Evolutionary conservation across 2,329 filamentous ascomycete species (phyloP), one percentile per base, ranked within the genome.

Genomic region (Botryosphaeria dothidea): DNA sequence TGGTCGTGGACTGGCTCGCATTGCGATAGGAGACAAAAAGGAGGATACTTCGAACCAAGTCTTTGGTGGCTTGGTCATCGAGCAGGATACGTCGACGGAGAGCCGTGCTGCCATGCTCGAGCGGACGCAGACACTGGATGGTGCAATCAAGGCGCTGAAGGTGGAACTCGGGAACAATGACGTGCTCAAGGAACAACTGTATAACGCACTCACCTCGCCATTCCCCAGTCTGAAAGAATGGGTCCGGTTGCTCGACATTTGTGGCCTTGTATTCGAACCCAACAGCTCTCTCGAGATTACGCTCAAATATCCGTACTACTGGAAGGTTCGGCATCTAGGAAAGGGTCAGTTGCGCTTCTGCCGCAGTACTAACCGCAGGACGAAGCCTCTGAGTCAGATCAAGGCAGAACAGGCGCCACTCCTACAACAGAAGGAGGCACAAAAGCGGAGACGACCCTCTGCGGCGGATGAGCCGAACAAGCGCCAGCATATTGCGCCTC

Each of bases 91-190:
- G 5, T 78, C 78, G 11, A 83, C 80, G 1, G 81, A 84, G 58
- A 69, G 69, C 43, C 83, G 85, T n/a, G 81, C 83, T 66, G 79
- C 82, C 1, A 83, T 85, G 66, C 76, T 86, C 27, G 84, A 82
- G 1, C 81, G 87, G 57, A 83, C 80, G 67, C 82, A 84, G 67
- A 86, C 82, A 3, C 78, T 88, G n/a, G 81, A 84, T 29, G 86
- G 85, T 34, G 87, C 87, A 5, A 74, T 88, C 25, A 79, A 79
- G 31, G 86, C 84, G 1, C 74, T 90, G 41, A 88, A 84, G 71
- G 73, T 74, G 36, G 84, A 86, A 61, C 69, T 90, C 19, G 77
- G 77, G 3, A 71, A 76, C 6, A 82, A 88, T 56, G 67, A 78
- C 38, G 72, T 75, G 2, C 78, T 90, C 63, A 83, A 83, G 68